A percentile compares a stretch with the other conserved stretches of the same genome.
Conservation (phyloP, 108 stramenopile genomes). For the Aureococcus anophagefferens region DNA sequence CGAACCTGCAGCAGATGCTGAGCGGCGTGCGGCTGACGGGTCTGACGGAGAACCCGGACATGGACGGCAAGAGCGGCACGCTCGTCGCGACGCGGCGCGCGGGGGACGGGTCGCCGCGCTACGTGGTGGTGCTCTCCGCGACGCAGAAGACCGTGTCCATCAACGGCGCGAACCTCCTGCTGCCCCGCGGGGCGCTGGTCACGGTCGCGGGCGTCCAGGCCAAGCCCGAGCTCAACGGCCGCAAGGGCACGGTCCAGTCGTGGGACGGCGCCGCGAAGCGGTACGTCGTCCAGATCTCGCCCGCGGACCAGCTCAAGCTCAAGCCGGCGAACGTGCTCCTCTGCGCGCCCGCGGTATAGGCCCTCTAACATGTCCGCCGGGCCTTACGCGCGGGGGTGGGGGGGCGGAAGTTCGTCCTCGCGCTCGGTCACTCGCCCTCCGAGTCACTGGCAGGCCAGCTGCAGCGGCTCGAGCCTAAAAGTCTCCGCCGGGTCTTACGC, state of each 20-base stretch:
- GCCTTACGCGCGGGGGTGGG: no score
- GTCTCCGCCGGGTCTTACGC: no score
- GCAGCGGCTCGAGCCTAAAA: no score
- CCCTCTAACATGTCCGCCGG: no score
- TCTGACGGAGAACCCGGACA: background rate
- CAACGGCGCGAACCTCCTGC: background rate
- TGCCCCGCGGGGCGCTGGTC: background rate
- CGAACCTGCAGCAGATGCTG: background rate
- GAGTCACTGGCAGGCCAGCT: no score
- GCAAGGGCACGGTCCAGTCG: background rate
- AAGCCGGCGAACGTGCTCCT: background rate
- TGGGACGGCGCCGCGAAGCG: background rate
- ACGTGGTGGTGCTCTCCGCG: background rate
- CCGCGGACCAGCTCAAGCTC: background rate
- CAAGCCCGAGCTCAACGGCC: background rate
- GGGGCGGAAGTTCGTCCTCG: no score
- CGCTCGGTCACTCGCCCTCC: no score
- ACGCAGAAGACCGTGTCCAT: background rate
- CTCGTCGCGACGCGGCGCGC: background rate
- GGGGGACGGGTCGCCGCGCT: background rate
- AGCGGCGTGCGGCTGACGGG: background rate
- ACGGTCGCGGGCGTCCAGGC: background rate
- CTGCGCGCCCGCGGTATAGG: no score
- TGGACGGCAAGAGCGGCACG: background rate
- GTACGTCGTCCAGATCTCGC: background rate